Percentiles rank a stretch among this genome's conserved stretches.
These are phyloP conservation scores for Sugiyamaella sp. DNA, from an alignment of 1,139 yeast genomes.

Conservation along the genomic window DNA sequence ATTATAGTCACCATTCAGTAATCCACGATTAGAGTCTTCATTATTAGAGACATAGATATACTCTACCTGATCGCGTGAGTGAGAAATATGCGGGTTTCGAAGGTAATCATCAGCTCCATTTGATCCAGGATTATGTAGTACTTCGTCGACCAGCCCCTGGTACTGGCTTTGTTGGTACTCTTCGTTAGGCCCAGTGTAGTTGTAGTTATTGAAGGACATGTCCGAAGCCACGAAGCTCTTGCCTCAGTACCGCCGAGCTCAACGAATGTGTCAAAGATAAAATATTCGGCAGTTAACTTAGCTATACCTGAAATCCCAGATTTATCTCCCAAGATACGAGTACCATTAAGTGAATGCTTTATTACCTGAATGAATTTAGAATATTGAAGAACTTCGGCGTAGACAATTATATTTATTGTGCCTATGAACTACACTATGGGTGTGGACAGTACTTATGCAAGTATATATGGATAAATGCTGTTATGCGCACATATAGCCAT, in stretches of 20 bases:
- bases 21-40: neutral
- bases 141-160: neutral
- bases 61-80: neutral
- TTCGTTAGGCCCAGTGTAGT: neutral
- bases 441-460: too few species aligned
- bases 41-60: neutral
- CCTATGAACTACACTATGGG: too few species aligned
- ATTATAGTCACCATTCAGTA: neutral
- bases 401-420: too few species aligned
- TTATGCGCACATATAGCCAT: neutral
- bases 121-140: neutral
- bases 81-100: neutral
- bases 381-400: too few species aligned
- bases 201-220: neutral
- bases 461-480: neutral
- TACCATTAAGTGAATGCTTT: too few species aligned
- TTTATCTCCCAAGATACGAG: too few species aligned
- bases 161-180: neutral
- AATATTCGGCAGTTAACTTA: too few species aligned
- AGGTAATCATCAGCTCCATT: neutral
- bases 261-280: too few species aligned
- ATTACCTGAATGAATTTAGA: too few species aligned
- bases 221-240: neutral
- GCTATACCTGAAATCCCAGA: too few species aligned
- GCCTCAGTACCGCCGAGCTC: too few species aligned